phyloP scores from a whole-genome alignment of 2,329 filamentous ascomycete species.

The Colletotrichum karsti region DNA sequence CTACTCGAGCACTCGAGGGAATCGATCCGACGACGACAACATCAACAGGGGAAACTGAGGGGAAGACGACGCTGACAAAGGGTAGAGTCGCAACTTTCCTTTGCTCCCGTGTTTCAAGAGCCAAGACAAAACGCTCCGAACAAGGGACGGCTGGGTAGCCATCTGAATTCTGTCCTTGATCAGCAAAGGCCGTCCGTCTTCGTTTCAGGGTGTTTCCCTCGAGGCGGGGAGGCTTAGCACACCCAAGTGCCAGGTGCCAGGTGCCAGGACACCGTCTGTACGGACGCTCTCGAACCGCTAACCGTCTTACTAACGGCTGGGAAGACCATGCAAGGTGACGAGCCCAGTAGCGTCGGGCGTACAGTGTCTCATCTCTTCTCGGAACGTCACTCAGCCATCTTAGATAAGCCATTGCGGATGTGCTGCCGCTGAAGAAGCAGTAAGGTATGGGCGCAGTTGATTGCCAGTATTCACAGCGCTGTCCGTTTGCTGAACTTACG shows the following conservation, averaged over 20 bases:
- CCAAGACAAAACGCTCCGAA: slow-evolving; percentile 27
- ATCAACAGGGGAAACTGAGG: not conserved
- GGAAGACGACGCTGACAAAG: not conserved
- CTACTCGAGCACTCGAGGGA: not conserved
- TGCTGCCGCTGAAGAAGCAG: not conserved
- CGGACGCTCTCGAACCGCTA: not conserved
- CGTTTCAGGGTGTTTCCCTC: slow-evolving; percentile 13
- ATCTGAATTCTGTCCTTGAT: slow-evolving; percentile 10
- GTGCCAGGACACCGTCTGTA: not conserved
- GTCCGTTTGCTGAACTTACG: too few species aligned
- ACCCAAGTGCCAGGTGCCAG: not conserved
- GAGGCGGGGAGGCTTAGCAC: slow-evolving; percentile 17
- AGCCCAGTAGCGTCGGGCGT: slow-evolving; percentile 4
- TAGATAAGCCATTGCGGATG: not conserved
- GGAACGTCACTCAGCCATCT: not conserved
- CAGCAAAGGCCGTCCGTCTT: slow-evolving; percentile 1
- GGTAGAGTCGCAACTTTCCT: not conserved
- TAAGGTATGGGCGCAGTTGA: too few species aligned
- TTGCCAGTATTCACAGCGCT: too few species aligned
- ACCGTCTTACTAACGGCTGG: slow-evolving; percentile 3
- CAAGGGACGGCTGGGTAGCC: slow-evolving; percentile 10
- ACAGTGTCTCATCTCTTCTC: slow-evolving; percentile 3
- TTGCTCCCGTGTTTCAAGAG: slow-evolving; percentile 19
- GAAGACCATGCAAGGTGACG: not conserved
- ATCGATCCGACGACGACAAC: not conserved